Percentiles rank a stretch among this genome's conserved stretches.
Conservation (phyloP, 2,329 filamentous ascomycete genomes). For the Aspergillus puulaauensis region DNA sequence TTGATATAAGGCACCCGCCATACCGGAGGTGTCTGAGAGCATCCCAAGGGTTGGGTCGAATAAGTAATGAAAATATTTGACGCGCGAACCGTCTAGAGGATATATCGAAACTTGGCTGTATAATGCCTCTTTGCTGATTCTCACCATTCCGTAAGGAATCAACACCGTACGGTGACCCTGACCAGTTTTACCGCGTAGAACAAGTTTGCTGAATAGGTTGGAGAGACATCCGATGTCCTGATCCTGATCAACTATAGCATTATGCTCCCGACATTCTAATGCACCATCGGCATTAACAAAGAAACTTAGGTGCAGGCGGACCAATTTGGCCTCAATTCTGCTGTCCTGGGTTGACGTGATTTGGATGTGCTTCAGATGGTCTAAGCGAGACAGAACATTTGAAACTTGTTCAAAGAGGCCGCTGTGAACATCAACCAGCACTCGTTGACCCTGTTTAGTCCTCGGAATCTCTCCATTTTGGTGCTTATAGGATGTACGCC, state of each 20-base stretch:
- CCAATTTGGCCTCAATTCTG: slow-evolving; percentile 39
- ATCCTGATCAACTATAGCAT: slow-evolving; percentile 20
- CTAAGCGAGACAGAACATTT: slow-evolving; percentile 36
- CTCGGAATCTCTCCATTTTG: not conserved
- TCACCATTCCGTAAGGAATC: slow-evolving; percentile 24
- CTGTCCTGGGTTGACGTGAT: slow-evolving; percentile 22
- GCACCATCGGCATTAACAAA: slow-evolving; percentile 22
- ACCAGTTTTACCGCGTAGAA: slow-evolving; percentile 12
- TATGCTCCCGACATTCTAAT: slow-evolving; percentile 18
- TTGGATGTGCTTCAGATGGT: slow-evolving; percentile 35
- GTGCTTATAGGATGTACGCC: slow-evolving; percentile 26
- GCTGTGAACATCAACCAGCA: slow-evolving; percentile 38
- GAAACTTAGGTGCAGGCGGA: slow-evolving; percentile 51
- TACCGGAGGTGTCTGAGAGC: slow-evolving; percentile 17
- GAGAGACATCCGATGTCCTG: slow-evolving; percentile 24
- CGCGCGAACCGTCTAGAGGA: not conserved
- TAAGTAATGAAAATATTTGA: slow-evolving; percentile 23
- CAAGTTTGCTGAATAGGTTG: slow-evolving; percentile 25
- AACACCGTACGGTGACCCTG: slow-evolving; percentile 18
- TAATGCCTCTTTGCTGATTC: not conserved
- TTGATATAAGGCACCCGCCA: slow-evolving; percentile 20
- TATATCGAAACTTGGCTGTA: slow-evolving; percentile 22
- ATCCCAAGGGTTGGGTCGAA: slow-evolving; percentile 6
- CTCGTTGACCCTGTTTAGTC: slow-evolving; percentile 5
- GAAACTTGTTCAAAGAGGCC: slow-evolving; percentile 32